A percentile compares a stretch with the other conserved stretches of the same genome.
phyloP scores from a whole-genome alignment of 2,329 filamentous ascomycete species.

The Kalaharituber pfeilii region DNA sequence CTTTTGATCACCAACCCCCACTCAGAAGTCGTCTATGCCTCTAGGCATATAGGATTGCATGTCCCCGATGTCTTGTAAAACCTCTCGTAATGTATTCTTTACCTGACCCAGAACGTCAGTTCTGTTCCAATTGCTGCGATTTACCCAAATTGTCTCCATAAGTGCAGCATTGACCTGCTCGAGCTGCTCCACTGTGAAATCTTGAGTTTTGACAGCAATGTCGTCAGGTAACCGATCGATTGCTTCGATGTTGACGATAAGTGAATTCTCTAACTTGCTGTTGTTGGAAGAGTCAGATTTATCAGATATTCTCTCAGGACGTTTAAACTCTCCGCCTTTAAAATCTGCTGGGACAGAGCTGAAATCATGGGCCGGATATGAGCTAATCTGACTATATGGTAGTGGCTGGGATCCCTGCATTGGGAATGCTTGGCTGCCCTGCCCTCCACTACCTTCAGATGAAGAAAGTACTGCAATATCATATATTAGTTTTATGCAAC shows the following conservation, averaged over 20 bases:
- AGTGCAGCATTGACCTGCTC: conserved; percentile 82
- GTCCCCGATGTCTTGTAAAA: conserved; percentile 49
- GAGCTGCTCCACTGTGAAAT: conserved; percentile 78
- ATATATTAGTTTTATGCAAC: neutral
- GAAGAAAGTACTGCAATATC: conserved; percentile 11
- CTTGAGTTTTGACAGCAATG: conserved; percentile 50
- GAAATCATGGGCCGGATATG: conserved; percentile 9
- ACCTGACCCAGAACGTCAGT: conserved; percentile 50
- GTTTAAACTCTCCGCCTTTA: conserved; percentile 13
- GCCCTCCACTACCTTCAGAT: conserved; percentile 15
- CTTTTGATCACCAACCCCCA: too few species aligned
- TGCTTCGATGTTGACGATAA: conserved; percentile 34
- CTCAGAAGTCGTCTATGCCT: too few species aligned
- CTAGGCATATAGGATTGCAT: conserved; percentile 26
- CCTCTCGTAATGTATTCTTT: conserved; percentile 55
- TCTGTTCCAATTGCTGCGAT: conserved; percentile 66
- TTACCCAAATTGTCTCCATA: conserved; percentile 79
- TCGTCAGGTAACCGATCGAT: conserved; percentile 43
- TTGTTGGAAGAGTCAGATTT: too few species aligned
- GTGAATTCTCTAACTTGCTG: conserved; percentile 20
- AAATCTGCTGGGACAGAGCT: conserved; percentile 10
- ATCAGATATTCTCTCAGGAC: too few species aligned
- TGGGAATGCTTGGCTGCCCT: conserved; percentile 11
- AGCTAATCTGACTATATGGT: neutral
- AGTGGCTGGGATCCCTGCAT: neutral